Evolutionary conservation across 176 grass and related monocot species (phyloP).

Genomic region (Bolboschoenus planiculmis): DNA sequence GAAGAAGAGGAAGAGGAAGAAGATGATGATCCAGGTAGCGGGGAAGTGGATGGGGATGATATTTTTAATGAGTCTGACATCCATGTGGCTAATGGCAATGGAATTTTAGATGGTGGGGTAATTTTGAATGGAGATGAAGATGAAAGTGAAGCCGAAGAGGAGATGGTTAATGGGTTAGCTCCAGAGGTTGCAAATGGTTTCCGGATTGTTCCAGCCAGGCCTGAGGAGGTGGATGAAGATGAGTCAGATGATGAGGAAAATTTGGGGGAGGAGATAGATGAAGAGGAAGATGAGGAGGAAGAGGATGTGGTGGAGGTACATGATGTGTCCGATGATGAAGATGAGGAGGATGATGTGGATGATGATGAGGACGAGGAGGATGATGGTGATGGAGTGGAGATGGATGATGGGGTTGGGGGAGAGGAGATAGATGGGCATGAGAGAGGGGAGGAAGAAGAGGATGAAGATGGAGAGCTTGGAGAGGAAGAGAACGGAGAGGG

Average conservation of each 20-base stretch:
- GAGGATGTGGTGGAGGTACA: conserved; percentile 71
- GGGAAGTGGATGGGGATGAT: conserved; percentile 57
- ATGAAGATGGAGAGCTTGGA: conserved; percentile 88
- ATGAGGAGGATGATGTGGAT: conserved; percentile 56
- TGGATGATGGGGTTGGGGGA: conserved; percentile 37
- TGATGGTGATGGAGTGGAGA: conserved; percentile 38
- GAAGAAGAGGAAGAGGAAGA: conserved; percentile 62
- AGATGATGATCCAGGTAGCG: conserved; percentile 70
- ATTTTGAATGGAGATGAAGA: conserved; percentile 54
- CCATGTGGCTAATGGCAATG: conserved; percentile 39
- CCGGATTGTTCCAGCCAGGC: conserved; percentile 31
- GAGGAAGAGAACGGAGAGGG: conserved; percentile 70
- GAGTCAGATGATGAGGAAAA: conserved; percentile 58
- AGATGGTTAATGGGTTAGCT: conserved; percentile 37
- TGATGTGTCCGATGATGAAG: conserved; percentile 51
- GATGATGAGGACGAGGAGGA: conserved; percentile 63
- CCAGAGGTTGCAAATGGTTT: conserved; percentile 62
- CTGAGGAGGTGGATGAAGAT: conserved; percentile 36
- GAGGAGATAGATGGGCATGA: conserved; percentile 96
- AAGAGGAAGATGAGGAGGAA: conserved; percentile 56
- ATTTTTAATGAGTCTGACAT: conserved; percentile 29
- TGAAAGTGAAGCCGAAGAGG: conserved; percentile 83
- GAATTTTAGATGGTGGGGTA: conserved; percentile 40
- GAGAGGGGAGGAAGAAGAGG: conserved; percentile 73
- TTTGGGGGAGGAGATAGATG: conserved; percentile 43